Evolutionary conservation across 768 basidiomycete species (phyloP).

Genomic region (Termitomyces sp.): DNA sequence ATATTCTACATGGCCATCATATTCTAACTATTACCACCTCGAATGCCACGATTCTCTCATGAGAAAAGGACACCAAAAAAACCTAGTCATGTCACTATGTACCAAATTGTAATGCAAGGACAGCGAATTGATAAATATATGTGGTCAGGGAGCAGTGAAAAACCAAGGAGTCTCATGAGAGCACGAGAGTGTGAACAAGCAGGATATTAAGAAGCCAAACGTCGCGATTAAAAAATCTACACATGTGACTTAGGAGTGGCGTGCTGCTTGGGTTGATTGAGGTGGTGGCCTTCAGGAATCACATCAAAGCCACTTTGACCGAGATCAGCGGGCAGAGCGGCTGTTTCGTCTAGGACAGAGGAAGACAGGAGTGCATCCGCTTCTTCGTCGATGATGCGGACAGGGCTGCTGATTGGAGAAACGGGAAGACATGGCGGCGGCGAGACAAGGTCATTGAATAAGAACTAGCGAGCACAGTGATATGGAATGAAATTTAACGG

Average conservation of each 20-base stretch:
- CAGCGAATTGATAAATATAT: background rate
- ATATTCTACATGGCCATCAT: background rate
- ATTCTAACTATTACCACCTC: background rate
- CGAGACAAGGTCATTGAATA: conserved; percentile 82
- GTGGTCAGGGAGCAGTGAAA: background rate
- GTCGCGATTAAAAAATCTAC: background rate
- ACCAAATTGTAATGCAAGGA: background rate
- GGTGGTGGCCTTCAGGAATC: conserved; percentile 43
- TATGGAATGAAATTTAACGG: conserved; percentile 6
- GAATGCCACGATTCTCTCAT: background rate
- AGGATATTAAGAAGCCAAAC: background rate
- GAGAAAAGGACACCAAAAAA: background rate
- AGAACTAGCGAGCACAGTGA: conserved; percentile 45
- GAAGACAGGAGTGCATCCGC: conserved; percentile 42
- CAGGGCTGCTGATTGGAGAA: conserved; percentile 21
- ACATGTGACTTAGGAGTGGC: background rate
- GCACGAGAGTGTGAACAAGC: background rate
- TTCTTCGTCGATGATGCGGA: conserved; percentile 45
- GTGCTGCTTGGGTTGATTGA: conserved; percentile 11
- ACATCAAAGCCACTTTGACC: conserved; percentile 85
- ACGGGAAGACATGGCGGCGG: conserved; percentile 59
- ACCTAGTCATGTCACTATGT: background rate
- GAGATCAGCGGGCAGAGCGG: conserved; percentile 73
- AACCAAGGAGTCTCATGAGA: background rate
- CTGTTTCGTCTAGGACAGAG: conserved; percentile 66